Conservation (phyloP, 1,139 yeast genomes). For the Lodderomyces orthopsilosis region DNA sequence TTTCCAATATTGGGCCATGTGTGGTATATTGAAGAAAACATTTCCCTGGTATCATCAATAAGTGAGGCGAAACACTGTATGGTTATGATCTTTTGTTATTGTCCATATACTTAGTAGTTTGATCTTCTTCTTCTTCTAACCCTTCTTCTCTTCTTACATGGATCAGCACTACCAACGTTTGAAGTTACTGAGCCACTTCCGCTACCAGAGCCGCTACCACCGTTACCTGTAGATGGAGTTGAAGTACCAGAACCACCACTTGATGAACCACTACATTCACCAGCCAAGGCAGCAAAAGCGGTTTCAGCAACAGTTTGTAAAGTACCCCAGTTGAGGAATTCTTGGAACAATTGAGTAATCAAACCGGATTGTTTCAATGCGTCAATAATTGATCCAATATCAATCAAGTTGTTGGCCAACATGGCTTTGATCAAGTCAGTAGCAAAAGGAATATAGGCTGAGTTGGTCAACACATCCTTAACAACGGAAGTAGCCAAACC, state of each 20-base stretch:
- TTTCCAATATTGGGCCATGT: neutral
- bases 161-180: constrained; percentile 17
- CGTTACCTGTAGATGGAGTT: constrained; percentile 13
- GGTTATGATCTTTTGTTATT: no score
- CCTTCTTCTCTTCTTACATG: constrained; percentile 38
- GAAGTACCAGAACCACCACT: constrained; percentile 13
- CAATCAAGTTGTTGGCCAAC: constrained; percentile 30
- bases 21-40: no score
- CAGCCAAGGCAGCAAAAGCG: constrained; percentile 44
- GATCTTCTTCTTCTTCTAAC: constrained; percentile 28
- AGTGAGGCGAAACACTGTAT: no score
- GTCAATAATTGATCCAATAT: constrained; percentile 24
- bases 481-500: constrained; percentile 46
- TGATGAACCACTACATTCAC: constrained; percentile 26
- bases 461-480: constrained; percentile 38
- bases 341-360: constrained; percentile 34
- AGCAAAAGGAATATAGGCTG: constrained; percentile 38
- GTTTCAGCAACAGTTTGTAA: constrained; percentile 38
- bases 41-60: neutral
- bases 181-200: constrained; percentile 11
- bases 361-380: constrained; percentile 40
- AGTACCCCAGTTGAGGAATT: constrained; percentile 34
- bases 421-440: constrained; percentile 32
- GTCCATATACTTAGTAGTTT: constrained; percentile 10
- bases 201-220: constrained; percentile 12